These are phyloP conservation scores for Iodosphaeria phyllophila DNA, from an alignment of 2,329 filamentous ascomycete species.

Conservation along the genomic window DNA sequence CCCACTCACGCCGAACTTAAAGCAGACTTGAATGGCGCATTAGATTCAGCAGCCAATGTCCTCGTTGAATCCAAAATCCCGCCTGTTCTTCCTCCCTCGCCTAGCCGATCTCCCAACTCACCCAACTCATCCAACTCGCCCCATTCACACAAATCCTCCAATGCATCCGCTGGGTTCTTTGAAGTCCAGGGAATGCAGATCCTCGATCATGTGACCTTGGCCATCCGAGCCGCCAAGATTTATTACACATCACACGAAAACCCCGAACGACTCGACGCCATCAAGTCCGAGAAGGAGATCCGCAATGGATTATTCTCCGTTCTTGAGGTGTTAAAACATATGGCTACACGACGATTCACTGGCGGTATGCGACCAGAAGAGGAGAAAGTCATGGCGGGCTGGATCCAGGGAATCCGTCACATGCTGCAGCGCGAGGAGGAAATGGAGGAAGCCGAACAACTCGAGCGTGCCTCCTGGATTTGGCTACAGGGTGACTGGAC, in stretches of 20 bases:
- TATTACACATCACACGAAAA: slow-evolving; percentile 91
- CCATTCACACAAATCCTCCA: slow-evolving; percentile 8
- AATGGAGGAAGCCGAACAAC: slow-evolving; percentile 53
- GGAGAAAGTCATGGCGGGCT: slow-evolving; percentile 52
- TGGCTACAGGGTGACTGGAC: slow-evolving; percentile 72
- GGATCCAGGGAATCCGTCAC: slow-evolving; percentile 61
- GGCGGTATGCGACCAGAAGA: slow-evolving; percentile 69
- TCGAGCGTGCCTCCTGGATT: slow-evolving; percentile 54
- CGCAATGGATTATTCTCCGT: slow-evolving; percentile 69
- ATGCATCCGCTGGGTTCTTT: slow-evolving; percentile 46
- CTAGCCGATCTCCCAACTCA: slow-evolving; percentile 1
- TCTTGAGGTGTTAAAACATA: slow-evolving; percentile 79
- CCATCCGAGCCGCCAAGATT: slow-evolving; percentile 87
- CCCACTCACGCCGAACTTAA: slow-evolving; percentile 70
- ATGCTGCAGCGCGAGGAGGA: slow-evolving; percentile 63
- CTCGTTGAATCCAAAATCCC: slow-evolving; percentile 4
- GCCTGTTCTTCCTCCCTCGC: not conserved
- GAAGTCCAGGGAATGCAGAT: slow-evolving; percentile 86
- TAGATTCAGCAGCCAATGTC: slow-evolving; percentile 27
- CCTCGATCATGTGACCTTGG: slow-evolving; percentile 79
- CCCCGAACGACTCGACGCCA: slow-evolving; percentile 66
- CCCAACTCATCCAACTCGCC: slow-evolving; percentile 4
- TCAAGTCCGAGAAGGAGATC: slow-evolving; percentile 74
- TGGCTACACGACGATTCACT: slow-evolving; percentile 73
- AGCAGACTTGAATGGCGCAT: slow-evolving; percentile 27